Base-by-base conservation (phyloP, 306 rosid genomes). In the Sicyos baderoa region DNA sequence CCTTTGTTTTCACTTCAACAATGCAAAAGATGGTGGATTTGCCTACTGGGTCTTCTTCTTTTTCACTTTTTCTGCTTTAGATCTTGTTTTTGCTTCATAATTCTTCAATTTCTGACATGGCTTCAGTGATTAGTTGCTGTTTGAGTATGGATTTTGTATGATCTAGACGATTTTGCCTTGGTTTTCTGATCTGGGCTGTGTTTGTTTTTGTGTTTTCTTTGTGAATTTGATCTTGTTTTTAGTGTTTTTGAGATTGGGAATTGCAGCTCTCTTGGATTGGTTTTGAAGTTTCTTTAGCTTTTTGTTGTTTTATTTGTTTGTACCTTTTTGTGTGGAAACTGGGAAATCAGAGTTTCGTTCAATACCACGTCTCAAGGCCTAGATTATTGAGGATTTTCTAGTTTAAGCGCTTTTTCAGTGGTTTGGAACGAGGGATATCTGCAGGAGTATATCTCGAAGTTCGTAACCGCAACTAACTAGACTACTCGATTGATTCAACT, bases 111-210 rank as follows among this genome's bases (percentile, higher is more conserved):
- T 72, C 73, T 52, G 48, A 56, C 63, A 66, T 80, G 63, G 76
- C 73, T 62, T 67, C 67, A 80, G 62, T 64, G 73, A 35, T 57
- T 55, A 74, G 73, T 76, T 76, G 61, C 35, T 44, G 59, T 48
- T 48, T 66, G 69, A 50, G 61, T 32, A 29, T 51, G 53, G 7
- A 14, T 66, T 40, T 47, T 23, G 44, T 73, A 10, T 64, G 74
- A 74, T 80, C 65, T 52, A 70, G 73, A 76, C 61, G 72, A 59
- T 35, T 71, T 76, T 79, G 3, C 69, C 72, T 81, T 79, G 55
- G 60, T 83, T 45, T 74, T 78, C 86, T 80, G 82, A 85, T 87
- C 92, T 76, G 82, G 80, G 70, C 71, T 55, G 9, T 32, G 57
- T 59, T 64, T 64, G 15, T n/a, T 60, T 66, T 72, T 66, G 59